These are phyloP conservation scores for Coemansia sp. DNA, from an alignment of 192 early-diverging fungal species.

Conservation along the genomic window DNA sequence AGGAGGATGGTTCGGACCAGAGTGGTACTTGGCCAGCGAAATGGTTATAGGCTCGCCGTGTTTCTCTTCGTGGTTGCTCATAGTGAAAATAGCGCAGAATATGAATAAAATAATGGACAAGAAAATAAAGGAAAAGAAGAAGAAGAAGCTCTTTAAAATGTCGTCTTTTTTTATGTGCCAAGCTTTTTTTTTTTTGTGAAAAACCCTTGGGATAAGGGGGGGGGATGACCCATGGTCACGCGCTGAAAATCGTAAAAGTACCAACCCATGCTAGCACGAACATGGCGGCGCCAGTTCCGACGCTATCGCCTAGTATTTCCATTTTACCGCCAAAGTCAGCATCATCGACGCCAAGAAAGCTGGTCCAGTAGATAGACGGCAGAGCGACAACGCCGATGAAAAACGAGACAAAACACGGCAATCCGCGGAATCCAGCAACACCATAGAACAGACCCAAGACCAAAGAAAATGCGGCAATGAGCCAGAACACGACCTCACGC, in stretches of 20 bases:
- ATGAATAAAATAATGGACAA: neutral
- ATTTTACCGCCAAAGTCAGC: constrained; percentile 55
- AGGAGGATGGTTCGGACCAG: constrained; percentile 1
- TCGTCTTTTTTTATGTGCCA: neutral
- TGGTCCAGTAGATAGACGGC: constrained; percentile 45
- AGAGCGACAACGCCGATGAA: constrained; percentile 31
- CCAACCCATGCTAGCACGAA: constrained; percentile 46
- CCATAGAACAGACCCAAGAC: constrained; percentile 30
- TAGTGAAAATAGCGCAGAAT: neutral
- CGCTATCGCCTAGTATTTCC: constrained; percentile 50
- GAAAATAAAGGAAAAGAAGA: constrained; percentile 5
- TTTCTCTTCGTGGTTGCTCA: constrained; percentile 8
- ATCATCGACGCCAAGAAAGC: constrained; percentile 43
- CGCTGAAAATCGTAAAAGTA: constrained; percentile 26
- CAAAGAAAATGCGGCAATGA: constrained; percentile 30
- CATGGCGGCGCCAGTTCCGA: constrained; percentile 40
- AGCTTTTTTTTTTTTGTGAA: neutral
- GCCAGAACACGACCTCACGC: constrained; percentile 45
- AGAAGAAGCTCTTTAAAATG: neutral
- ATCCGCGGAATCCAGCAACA: constrained; percentile 30
- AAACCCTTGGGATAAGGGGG: neutral
- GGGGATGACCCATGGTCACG: neutral
- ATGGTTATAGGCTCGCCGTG: constrained; percentile 23
- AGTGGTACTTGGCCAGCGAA: constrained; percentile 40
- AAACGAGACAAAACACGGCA: constrained; percentile 32